phyloP scores from a whole-genome alignment of 2,329 filamentous ascomycete genomes.

The Phaeosphaeriaceae sp. region DNA sequence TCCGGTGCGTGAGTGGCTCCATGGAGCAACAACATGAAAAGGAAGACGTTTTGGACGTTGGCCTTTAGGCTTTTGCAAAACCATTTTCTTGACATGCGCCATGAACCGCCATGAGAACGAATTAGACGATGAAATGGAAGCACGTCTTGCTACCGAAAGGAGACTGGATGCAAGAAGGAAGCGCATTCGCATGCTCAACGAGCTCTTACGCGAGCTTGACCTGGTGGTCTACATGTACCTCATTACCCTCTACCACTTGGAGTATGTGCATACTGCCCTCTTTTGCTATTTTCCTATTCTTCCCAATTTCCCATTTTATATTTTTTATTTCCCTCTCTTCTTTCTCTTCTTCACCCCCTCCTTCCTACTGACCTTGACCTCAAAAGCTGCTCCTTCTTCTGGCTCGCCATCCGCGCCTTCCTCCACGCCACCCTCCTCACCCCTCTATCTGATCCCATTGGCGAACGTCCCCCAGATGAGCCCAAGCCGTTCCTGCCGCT shows the following conservation, averaged over 20 bases:
- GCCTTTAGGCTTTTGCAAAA: no score
- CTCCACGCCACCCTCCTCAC: conserved; percentile 66
- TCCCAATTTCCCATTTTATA: no score
- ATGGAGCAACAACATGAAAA: no score
- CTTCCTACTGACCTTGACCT: conserved; percentile 3
- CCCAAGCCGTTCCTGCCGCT: conserved; percentile 60
- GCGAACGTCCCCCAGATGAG: conserved; percentile 56
- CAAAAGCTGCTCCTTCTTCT: conserved; percentile 65
- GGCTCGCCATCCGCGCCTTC: conserved; percentile 61
- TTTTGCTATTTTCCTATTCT: no score
- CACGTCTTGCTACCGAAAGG: conserved; percentile 31
- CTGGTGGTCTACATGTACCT: conserved; percentile 67
- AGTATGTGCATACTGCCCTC: no score
- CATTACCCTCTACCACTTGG: conserved; percentile 67
- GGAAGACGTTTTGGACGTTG: no score
- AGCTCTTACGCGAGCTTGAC: conserved; percentile 64
- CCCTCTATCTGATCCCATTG: conserved; percentile 59
- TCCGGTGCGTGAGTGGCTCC: no score
- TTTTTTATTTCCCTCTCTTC: no score
- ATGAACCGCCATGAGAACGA: conserved; percentile 51
- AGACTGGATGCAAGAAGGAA: conserved; percentile 44
- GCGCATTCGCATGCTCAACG: conserved; percentile 55
- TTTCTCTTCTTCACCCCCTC: conserved; percentile 5
- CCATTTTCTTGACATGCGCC: conserved; percentile 25
- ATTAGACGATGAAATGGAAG: conserved; percentile 29